Evolutionary conservation across 2,329 filamentous ascomycete genomes (phyloP).

Genomic region (Botrytis paeoniae): DNA sequence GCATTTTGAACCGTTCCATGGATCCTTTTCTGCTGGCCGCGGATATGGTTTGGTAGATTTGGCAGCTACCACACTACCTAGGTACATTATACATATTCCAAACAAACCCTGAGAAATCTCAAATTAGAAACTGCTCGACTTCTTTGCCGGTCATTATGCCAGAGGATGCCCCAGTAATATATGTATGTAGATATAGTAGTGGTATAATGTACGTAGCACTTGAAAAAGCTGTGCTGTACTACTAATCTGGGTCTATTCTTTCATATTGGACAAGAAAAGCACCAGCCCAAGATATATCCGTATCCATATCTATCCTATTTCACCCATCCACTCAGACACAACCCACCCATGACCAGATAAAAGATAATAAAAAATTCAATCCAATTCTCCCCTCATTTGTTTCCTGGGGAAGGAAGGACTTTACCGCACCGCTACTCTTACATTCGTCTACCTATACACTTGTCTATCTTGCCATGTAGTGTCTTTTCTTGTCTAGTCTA

Average conservation of each 20-base stretch:
- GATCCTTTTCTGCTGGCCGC: neutral
- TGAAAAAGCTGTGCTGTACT: too few relatives aligned
- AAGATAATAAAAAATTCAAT: neutral
- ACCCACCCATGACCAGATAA: neutral
- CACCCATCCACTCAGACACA: neutral
- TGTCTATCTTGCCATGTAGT: neutral
- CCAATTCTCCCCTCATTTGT: neutral
- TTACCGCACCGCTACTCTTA: slow-evolving; percentile 11
- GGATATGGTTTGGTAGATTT: neutral
- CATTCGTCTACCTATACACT: neutral
- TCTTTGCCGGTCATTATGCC: neutral
- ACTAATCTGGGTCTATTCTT: neutral
- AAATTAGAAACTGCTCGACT: neutral
- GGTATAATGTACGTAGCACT: neutral
- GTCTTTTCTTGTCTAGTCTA: neutral
- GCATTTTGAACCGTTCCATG: neutral
- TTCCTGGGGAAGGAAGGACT: slow-evolving; percentile 8
- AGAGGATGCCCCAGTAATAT: neutral
- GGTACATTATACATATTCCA: neutral
- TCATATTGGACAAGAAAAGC: neutral
- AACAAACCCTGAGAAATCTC: neutral
- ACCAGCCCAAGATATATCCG: neutral
- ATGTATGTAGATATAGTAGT: neutral
- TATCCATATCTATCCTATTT: neutral
- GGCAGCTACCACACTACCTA: neutral